Evolutionary conservation across 768 basidiomycete species (phyloP).

Genomic region (Lactifluus subvellereus): DNA sequence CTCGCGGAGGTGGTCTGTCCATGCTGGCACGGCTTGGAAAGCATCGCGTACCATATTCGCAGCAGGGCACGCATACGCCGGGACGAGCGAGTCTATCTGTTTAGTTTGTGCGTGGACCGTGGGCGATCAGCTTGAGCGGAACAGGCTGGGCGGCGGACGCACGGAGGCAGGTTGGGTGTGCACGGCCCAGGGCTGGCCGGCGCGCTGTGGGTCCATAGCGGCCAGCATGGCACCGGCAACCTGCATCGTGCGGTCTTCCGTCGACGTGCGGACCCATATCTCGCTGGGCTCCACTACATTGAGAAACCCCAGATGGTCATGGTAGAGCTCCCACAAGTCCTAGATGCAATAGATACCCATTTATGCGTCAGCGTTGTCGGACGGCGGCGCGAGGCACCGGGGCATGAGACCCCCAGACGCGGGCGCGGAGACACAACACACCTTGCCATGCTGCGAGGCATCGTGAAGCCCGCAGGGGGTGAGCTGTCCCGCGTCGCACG

Average conservation of each 20-base stretch:
- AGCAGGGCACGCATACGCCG: constrained; percentile 40
- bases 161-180: constrained; percentile 40
- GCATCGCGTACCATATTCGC: constrained; percentile 37
- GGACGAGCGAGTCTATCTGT: constrained; percentile 45
- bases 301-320: constrained; percentile 35
- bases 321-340: constrained; percentile 46
- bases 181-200: constrained; percentile 34
- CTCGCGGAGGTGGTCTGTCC: constrained; percentile 40
- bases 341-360: constrained; percentile 16
- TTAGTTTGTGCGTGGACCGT: background rate
- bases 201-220: constrained; percentile 40
- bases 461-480: constrained; percentile 42
- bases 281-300: constrained; percentile 32
- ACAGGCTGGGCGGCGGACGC: constrained; percentile 19
- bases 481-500: constrained; percentile 44
- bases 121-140: background rate
- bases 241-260: constrained; percentile 43
- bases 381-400: too few species aligned
- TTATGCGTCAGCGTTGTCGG: background rate
- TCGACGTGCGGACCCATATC: constrained; percentile 41
- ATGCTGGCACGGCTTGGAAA: constrained; percentile 41
- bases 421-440: constrained; percentile 14
- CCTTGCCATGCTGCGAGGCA: constrained; percentile 39
- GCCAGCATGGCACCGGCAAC: constrained; percentile 41
- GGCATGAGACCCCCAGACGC: too few species aligned